Conservation (phyloP, 805 yeast species). For the Sugiyamaella chiloensis region DNA sequence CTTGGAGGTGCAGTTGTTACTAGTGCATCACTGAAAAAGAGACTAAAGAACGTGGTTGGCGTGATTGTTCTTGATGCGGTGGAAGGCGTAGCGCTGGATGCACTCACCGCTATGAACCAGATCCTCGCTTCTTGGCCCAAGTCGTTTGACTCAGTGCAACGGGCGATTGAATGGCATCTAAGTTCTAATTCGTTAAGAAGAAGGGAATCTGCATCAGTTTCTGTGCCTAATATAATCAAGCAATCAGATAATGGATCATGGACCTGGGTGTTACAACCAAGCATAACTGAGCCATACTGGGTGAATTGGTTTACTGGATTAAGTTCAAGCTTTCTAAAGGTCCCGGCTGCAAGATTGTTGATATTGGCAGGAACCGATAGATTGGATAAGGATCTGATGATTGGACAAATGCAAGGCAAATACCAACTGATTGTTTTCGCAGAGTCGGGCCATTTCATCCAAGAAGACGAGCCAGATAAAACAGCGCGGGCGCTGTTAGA, state of each 20-base stretch:
- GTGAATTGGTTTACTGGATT: slow-evolving; percentile 70
- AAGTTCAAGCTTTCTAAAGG: slow-evolving; percentile 50
- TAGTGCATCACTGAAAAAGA: slow-evolving; percentile 38
- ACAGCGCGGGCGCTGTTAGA: slow-evolving; percentile 50
- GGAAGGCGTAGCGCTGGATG: slow-evolving; percentile 82
- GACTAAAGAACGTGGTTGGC: slow-evolving; percentile 49
- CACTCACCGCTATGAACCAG: slow-evolving; percentile 63
- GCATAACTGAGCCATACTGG: slow-evolving; percentile 69
- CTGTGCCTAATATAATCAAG: slow-evolving; percentile 70
- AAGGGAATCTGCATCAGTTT: slow-evolving; percentile 58
- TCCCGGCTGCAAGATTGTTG: slow-evolving; percentile 62
- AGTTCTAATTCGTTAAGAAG: slow-evolving; percentile 52
- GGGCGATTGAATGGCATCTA: slow-evolving; percentile 85
- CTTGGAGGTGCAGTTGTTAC: slow-evolving; percentile 87
- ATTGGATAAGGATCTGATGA: slow-evolving; percentile 76
- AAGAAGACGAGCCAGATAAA: slow-evolving; percentile 79
- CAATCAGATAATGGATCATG: slow-evolving; percentile 30
- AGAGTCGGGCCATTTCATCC: slow-evolving; percentile 90
- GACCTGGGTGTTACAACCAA: slow-evolving; percentile 65
- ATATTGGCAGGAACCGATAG: slow-evolving; percentile 87
- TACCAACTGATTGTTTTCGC: slow-evolving; percentile 83
- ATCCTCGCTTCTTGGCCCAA: slow-evolving; percentile 66
- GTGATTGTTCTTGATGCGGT: slow-evolving; percentile 84
- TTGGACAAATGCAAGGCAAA: slow-evolving; percentile 97
- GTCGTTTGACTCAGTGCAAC: slow-evolving; percentile 47